Evolutionary conservation across 1,284 basidiomycete genomes (phyloP), one percentile per base, ranked within the genome.

Genomic region (Vanrija sp.): DNA sequence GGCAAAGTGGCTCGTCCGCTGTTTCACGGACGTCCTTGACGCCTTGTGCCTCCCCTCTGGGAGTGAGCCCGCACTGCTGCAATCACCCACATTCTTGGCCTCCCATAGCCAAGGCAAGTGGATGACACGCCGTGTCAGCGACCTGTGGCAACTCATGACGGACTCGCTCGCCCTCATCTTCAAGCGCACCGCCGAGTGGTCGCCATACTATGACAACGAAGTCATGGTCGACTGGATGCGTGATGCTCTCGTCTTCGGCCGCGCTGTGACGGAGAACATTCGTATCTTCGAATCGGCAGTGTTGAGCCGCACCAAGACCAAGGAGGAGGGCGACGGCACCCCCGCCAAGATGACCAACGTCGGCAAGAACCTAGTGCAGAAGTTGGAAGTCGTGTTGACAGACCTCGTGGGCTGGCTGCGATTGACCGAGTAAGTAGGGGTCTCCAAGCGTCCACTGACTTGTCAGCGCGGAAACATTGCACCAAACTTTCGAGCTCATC

Each of bases 161-260:
- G 80, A 81, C 49, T 83, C 88, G 5, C 82, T 94, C 44, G 82
- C 87, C 0, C 80, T 87, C 49, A 90, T 97, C 59, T 95, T 95
- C 77, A 84, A 83, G 64, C 81, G 83, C 49, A 93, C 91, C 3
- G 85, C 86, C 0, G 69, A 78, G 19, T 98, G 93, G 93, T 83
- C 94, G 0, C 75, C 78, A 10, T 86, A 81, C 67, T 89, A 89
- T 69, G 85, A 88, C 55, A 84, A 84, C 64, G 82, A 85, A 25
- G 84, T 85, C 49, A 95, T 98, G 92, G 82, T 87, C 22, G 82
- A 86, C 45, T 98, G 93, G 93, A 96, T 98, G 94, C 84, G 92
- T 57, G 94, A 97, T 70, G 93, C 92, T 1, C 79, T 97, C 49
- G 92, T 96, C 53, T 92, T 95, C 68, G 89, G 87, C 15, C 79